phyloP scores from a whole-genome alignment of 345 rosid species.

The Eucalyptus polyanthemos region DNA sequence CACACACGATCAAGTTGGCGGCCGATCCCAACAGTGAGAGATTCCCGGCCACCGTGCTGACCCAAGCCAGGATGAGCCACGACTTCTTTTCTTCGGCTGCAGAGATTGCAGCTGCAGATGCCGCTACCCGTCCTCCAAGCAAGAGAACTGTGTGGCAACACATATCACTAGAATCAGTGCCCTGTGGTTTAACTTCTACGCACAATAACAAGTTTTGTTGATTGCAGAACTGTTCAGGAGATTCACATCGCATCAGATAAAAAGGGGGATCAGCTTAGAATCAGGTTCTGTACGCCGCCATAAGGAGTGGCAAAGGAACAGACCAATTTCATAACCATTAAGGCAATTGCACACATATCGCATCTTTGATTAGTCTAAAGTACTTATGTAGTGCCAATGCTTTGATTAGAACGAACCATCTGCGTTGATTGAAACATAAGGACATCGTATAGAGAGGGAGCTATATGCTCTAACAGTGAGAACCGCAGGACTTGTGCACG shows the following conservation, averaged over 20 bases:
- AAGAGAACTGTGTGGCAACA: slow-evolving; percentile 2
- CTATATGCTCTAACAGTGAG: neutral
- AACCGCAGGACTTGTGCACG: neutral
- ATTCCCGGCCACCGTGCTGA: slow-evolving; percentile 23
- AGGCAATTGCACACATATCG: neutral
- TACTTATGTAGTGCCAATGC: neutral
- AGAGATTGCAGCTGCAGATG: slow-evolving; percentile 11
- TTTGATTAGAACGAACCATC: neutral
- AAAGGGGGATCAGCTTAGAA: neutral
- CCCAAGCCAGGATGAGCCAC: slow-evolving; percentile 16
- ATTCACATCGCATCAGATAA: neutral
- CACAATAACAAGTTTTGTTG: neutral
- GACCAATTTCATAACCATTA: neutral
- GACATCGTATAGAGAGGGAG: neutral
- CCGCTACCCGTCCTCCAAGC: slow-evolving; percentile 15
- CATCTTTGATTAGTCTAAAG: neutral
- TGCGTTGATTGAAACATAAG: neutral
- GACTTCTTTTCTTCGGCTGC: slow-evolving; percentile 6
- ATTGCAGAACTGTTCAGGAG: neutral
- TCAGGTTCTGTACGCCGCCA: neutral
- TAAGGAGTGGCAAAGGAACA: neutral
- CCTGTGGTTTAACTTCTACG: neutral
- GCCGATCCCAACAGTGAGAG: slow-evolving; percentile 10
- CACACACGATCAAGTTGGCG: slow-evolving; percentile 20
- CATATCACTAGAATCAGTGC: neutral